Percentiles rank a stretch among this genome's conserved stretches.
Evolutionary conservation across 2,329 filamentous ascomycete genomes (phyloP).

Genomic region (Phialophora macrospora): DNA sequence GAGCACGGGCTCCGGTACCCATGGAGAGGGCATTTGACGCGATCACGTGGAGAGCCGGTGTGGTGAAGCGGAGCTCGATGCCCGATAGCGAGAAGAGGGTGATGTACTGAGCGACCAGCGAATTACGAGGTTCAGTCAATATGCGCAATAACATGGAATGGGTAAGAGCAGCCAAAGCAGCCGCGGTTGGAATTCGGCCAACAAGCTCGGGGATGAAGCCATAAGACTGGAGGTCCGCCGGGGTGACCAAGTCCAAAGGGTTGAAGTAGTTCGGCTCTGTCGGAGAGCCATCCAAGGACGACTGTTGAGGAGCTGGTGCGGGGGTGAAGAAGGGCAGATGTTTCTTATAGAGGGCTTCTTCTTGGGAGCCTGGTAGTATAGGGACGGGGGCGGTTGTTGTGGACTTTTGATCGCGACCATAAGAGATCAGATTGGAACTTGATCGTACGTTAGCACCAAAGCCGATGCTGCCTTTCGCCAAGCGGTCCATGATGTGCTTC

Average conservation of each 20-base stretch:
- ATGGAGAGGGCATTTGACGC: slow-evolving; percentile 71
- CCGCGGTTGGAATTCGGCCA: slow-evolving; percentile 89
- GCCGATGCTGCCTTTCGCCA: slow-evolving; percentile 83
- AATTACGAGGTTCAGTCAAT: slow-evolving; percentile 89
- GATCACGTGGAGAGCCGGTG: slow-evolving; percentile 77
- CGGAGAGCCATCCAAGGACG: slow-evolving; percentile 33
- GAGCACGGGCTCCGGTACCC: slow-evolving; percentile 77
- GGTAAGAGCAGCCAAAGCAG: slow-evolving; percentile 77
- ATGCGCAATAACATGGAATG: slow-evolving; percentile 76
- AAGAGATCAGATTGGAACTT: slow-evolving; percentile 41
- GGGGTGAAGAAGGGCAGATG: slow-evolving; percentile 64
- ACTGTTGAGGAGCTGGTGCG: slow-evolving; percentile 44
- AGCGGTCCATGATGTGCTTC: slow-evolving; percentile 82
- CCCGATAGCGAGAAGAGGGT: slow-evolving; percentile 82
- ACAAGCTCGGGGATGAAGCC: slow-evolving; percentile 96
- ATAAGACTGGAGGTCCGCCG: slow-evolving; percentile 78
- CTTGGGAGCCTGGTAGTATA: slow-evolving; percentile 67
- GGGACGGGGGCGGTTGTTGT: slow-evolving; percentile 50
- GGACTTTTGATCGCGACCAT: slow-evolving; percentile 40
- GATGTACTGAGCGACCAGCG: slow-evolving; percentile 83
- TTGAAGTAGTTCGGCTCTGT: slow-evolving; percentile 57
- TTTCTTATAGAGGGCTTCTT: slow-evolving; percentile 63
- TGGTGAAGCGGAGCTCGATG: slow-evolving; percentile 80
- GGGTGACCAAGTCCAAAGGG: slow-evolving; percentile 72
- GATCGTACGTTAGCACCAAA: slow-evolving; percentile 82